Conservation (phyloP, 1,139 yeast genomes). For the Candida sp. region DNA sequence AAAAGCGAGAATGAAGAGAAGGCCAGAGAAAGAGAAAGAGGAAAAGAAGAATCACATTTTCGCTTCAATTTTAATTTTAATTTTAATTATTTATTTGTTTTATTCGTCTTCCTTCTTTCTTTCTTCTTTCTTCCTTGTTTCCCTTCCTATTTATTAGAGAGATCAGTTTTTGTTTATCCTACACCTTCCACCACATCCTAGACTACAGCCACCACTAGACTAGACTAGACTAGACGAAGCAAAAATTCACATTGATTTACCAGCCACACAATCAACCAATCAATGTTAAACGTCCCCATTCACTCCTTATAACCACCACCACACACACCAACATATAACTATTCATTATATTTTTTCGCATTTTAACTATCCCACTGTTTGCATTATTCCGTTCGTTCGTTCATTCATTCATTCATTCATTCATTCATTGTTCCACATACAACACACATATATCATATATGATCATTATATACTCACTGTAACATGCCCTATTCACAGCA, state of each 20-base stretch:
- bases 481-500: conserved; percentile 2
- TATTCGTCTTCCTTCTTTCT: background rate
- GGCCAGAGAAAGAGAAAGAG: background rate
- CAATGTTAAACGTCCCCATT: background rate
- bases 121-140: background rate
- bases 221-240: too few relatives aligned
- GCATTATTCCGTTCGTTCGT: background rate
- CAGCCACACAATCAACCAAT: background rate
- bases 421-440: background rate
- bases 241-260: background rate
- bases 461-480: background rate
- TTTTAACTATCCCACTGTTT: background rate
- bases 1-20: background rate
- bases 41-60: background rate
- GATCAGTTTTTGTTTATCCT: background rate
- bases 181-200: background rate
- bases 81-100: background rate
- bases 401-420: background rate
- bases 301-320: background rate
- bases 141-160: background rate
- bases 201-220: background rate
- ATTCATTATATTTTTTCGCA: background rate
- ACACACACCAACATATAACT: background rate
- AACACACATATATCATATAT: background rate
- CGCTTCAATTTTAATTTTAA: too few relatives aligned